These are phyloP conservation scores for Teratosphaeria pseudoeucalypti DNA, from an alignment of 2,329 filamentous ascomycete genomes.

Conservation along the genomic window DNA sequence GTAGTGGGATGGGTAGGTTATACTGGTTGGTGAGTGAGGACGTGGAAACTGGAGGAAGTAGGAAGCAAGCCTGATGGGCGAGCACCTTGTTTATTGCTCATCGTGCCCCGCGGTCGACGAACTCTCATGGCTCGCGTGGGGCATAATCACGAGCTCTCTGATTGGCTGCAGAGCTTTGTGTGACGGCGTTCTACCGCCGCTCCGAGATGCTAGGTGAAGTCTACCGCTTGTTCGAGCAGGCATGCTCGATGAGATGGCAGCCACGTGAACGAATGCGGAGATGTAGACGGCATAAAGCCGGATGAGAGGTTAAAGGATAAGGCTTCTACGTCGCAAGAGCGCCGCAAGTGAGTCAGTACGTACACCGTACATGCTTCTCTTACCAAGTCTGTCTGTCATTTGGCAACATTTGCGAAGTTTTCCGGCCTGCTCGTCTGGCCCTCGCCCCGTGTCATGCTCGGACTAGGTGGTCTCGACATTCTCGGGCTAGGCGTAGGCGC, in stretches of 20 bases:
- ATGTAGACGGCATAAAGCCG: not conserved
- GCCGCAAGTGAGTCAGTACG: not conserved
- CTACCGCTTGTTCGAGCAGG: not conserved
- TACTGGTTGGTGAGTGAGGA: not conserved
- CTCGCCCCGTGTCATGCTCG: not conserved
- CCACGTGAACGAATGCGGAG: not conserved
- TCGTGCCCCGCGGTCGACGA: not conserved
- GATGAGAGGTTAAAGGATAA: not conserved
- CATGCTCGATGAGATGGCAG: not conserved
- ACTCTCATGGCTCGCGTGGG: not conserved
- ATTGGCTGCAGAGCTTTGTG: not conserved
- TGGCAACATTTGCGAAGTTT: not conserved
- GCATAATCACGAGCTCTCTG: not conserved
- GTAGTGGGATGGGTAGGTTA: not conserved
- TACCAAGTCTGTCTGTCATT: not conserved
- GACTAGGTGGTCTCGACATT: not conserved
- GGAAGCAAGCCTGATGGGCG: not conserved
- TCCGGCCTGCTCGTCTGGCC: not conserved
- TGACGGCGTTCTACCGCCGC: not conserved
- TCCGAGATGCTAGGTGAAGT: not conserved
- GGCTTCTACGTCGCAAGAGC: not conserved
- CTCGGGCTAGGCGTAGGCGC: not conserved
- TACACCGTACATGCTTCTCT: not conserved
- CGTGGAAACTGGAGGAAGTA: not conserved
- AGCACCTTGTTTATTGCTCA: not conserved